Evolutionary conservation across 2,329 filamentous ascomycete genomes (phyloP).

Genomic region (Claviceps citrina): DNA sequence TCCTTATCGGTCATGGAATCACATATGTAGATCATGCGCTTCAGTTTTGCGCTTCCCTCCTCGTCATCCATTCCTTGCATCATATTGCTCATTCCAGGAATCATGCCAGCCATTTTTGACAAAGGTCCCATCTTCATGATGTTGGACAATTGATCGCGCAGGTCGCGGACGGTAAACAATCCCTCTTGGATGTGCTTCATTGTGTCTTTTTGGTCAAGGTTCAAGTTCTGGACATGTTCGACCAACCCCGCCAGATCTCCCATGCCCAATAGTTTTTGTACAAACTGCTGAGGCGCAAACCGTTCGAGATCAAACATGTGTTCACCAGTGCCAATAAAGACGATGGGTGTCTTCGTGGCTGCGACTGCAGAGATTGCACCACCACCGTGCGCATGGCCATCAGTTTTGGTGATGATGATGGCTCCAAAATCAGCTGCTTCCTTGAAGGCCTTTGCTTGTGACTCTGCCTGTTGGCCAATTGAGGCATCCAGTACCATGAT

Average conservation of each 20-base stretch:
- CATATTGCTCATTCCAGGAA: slow-evolving; percentile 82
- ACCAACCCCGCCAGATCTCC: slow-evolving; percentile 90
- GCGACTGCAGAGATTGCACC: slow-evolving; percentile 96
- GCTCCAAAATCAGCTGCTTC: slow-evolving; percentile 92
- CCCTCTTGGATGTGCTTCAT: slow-evolving; percentile 98
- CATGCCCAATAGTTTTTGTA: slow-evolving; percentile 90
- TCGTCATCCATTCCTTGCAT: slow-evolving; percentile 96
- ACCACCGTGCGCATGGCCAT: slow-evolving; percentile 87
- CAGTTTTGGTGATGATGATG: slow-evolving; percentile 98
- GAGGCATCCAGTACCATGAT: slow-evolving; percentile 96
- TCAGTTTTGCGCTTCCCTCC: slow-evolving; percentile 81
- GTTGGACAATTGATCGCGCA: slow-evolving; percentile 88
- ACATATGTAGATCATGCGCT: slow-evolving; percentile 98
- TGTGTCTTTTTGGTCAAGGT: slow-evolving; percentile 93
- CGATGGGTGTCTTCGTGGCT: slow-evolving; percentile 89
- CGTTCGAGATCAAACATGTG: slow-evolving; percentile 90
- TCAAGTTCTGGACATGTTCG: slow-evolving; percentile 90
- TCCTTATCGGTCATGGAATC: slow-evolving; percentile 97
- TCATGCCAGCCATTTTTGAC: slow-evolving; percentile 97
- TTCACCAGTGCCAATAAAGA: slow-evolving; percentile 94
- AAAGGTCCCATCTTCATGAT: slow-evolving; percentile 99
- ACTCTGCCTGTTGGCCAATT: slow-evolving; percentile 90
- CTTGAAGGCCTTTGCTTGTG: slow-evolving; percentile 92
- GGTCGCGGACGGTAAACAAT: slow-evolving; percentile 86
- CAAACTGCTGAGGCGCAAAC: slow-evolving; percentile 84